Evolutionary conservation across 352 stramenopile species (phyloP).

Genomic region (Phytopythium chamaehyphon): DNA sequence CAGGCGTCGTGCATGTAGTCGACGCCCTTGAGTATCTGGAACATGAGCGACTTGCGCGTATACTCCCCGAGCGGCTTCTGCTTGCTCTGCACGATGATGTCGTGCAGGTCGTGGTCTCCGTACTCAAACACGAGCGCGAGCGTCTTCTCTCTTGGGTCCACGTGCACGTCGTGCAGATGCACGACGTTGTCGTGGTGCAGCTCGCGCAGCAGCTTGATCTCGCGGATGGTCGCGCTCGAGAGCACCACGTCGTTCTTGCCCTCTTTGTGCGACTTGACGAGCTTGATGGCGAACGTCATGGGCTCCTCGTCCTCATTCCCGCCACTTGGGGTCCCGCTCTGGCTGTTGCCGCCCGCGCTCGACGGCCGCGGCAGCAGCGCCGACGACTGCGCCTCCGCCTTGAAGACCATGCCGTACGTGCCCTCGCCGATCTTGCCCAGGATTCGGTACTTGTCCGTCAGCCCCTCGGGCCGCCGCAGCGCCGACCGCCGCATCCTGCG

Average conservation of each 20-base stretch:
- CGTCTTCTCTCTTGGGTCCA: constrained; percentile 80
- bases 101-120: constrained; percentile 85
- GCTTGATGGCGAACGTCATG: constrained; percentile 85
- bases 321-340: constrained; percentile 3
- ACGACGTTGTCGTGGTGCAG: constrained; percentile 87
- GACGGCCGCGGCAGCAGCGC: constrained; percentile 34
- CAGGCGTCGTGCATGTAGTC: constrained; percentile 93
- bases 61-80: constrained; percentile 88
- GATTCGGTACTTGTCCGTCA: constrained; percentile 85
- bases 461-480: constrained; percentile 56
- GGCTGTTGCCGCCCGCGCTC: constrained; percentile 3
- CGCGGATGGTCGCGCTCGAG: constrained; percentile 83
- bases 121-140: constrained; percentile 89
- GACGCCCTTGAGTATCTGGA: constrained; percentile 90
- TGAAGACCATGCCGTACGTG: constrained; percentile 89
- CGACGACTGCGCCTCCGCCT: constrained; percentile 66
- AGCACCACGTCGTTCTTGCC: constrained; percentile 88
- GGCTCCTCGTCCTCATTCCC: constrained; percentile 61
- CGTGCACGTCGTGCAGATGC: constrained; percentile 81
- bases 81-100: constrained; percentile 87
- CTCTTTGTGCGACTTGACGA: constrained; percentile 89
- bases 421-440: constrained; percentile 86
- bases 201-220: constrained; percentile 88
- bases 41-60: constrained; percentile 92
- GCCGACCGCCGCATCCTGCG: constrained; percentile 61